Evolutionary conservation across 345 rosid genomes (phyloP).

Genomic region (Nasturtium officinale): DNA sequence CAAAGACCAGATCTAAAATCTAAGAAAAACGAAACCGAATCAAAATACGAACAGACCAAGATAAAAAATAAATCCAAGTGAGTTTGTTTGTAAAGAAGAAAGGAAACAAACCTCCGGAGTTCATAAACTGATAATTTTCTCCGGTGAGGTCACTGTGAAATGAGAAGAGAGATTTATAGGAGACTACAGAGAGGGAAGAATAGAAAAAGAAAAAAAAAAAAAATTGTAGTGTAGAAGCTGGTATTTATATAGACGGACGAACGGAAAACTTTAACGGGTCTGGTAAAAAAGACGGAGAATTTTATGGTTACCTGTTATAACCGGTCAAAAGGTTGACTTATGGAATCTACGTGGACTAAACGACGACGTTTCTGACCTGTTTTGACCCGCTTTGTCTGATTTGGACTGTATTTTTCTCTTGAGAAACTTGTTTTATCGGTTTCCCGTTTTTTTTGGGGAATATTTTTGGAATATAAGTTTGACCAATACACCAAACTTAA

Average conservation of each 20-base stretch:
- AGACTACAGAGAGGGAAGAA: constrained; percentile 27
- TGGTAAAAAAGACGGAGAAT: constrained; percentile 24
- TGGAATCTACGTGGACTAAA: constrained; percentile 32
- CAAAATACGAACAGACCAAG: neutral
- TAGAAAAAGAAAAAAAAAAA: neutral
- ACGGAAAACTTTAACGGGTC: constrained; percentile 17
- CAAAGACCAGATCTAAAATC: constrained; percentile 37
- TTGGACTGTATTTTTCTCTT: constrained; percentile 27
- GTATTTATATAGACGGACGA: constrained; percentile 53
- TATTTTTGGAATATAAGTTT: neutral
- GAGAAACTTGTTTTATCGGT: constrained; percentile 35
- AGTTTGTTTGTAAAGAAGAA: constrained; percentile 31
- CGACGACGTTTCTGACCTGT: constrained; percentile 23
- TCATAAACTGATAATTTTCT: neutral
- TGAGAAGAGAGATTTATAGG: constrained; percentile 33
- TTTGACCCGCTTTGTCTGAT: constrained; percentile 13
- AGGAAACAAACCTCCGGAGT: constrained; percentile 12
- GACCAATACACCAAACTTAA: constrained; percentile 37
- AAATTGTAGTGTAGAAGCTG: neutral
- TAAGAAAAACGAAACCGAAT: constrained; percentile 21
- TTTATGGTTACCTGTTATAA: constrained; percentile 32
- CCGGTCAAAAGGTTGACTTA: constrained; percentile 32
- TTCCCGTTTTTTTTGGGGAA: constrained; percentile 8
- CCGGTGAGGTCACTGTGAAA: constrained; percentile 49
- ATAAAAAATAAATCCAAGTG: neutral